Evolutionary conservation across 148 eudicot genomes (phyloP).

Genomic region (Heliosperma pusillum): DNA sequence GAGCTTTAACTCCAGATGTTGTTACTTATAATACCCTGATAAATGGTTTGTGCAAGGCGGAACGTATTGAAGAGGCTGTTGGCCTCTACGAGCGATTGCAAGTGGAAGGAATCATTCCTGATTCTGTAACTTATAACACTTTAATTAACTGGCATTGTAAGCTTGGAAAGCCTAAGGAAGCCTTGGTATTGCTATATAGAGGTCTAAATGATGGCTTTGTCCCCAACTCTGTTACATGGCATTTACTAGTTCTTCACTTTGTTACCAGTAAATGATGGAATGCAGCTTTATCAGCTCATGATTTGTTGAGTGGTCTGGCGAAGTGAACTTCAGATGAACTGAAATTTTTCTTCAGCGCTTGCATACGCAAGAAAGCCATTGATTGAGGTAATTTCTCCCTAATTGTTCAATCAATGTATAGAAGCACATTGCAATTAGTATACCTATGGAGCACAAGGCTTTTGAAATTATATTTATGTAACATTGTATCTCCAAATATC

Average conservation of each 20-base stretch:
- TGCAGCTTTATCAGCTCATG: conserved; percentile 26
- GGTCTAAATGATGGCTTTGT: conserved; percentile 64
- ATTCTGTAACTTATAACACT: conserved; percentile 75
- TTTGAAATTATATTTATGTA: too few relatives aligned
- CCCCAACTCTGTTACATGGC: conserved; percentile 76
- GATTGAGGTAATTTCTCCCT: conserved; percentile 2
- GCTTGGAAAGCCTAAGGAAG: conserved; percentile 52
- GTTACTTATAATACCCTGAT: conserved; percentile 80
- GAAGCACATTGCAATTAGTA: too few relatives aligned
- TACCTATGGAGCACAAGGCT: too few relatives aligned
- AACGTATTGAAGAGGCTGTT: conserved; percentile 58
- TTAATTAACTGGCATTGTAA: conserved; percentile 64
- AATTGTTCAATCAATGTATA: neutral
- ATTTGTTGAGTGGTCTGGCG: conserved; percentile 11
- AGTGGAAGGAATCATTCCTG: conserved; percentile 59
- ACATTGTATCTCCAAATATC: too few relatives aligned
- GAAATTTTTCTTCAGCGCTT: neutral
- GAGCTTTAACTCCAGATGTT: conserved; percentile 77
- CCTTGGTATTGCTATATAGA: conserved; percentile 52
- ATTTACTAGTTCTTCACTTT: conserved; percentile 48
- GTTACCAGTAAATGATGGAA: conserved; percentile 27
- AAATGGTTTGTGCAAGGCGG: conserved; percentile 70
- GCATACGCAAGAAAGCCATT: neutral
- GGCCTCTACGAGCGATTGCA: conserved; percentile 62
- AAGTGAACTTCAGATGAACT: neutral